Conservation (phyloP, 2,329 filamentous ascomycete species). For the Hypoxylon sp. region DNA sequence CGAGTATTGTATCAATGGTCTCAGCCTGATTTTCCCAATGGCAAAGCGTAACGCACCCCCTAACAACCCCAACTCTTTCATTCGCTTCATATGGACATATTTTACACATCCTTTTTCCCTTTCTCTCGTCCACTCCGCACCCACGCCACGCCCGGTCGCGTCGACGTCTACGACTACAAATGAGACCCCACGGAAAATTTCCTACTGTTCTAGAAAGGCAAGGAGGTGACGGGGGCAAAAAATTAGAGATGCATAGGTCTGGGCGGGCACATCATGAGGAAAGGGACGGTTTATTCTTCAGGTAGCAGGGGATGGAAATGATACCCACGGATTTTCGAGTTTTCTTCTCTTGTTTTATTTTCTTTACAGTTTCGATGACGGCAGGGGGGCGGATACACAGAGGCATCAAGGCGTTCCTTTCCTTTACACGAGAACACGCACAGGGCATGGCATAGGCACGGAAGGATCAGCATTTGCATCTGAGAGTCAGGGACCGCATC, state of each 20-base stretch:
- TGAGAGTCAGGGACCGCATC: no score
- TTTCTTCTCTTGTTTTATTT: neutral
- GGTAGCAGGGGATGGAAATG: neutral
- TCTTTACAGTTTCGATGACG: no score
- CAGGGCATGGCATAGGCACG: no score
- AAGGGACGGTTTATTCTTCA: neutral
- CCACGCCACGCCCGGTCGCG: conserved; percentile 4
- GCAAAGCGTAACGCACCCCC: neutral
- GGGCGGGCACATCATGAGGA: neutral
- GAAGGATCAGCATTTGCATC: no score
- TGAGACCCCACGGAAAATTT: neutral
- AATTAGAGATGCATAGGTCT: neutral
- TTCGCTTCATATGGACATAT: conserved; percentile 17
- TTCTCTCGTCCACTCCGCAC: neutral
- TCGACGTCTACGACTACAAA: neutral
- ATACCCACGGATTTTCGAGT: neutral
- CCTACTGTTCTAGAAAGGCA: conserved; percentile 1
- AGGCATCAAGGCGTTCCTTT: no score
- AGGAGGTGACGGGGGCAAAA: neutral
- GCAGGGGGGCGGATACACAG: neutral
- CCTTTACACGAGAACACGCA: no score
- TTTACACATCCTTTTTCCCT: neutral
- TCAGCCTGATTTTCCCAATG: neutral
- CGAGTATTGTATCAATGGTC: neutral
- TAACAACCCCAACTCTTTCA: neutral